These are phyloP conservation scores for Pythium aristosporum DNA, from an alignment of 352 stramenopile genomes.

Conservation along the genomic window DNA sequence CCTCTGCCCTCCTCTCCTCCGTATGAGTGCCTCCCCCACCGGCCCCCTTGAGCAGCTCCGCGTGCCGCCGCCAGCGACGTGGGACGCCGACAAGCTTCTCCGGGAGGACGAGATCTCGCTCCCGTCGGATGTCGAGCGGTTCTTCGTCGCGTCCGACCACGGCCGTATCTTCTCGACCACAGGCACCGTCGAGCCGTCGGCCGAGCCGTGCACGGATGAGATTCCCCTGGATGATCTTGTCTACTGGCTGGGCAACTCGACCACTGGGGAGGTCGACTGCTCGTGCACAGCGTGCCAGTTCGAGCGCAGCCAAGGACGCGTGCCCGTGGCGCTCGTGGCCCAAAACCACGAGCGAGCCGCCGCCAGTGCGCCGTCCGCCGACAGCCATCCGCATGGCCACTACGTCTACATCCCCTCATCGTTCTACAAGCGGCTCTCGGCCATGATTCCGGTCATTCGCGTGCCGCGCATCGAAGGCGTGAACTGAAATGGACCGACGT, in stretches of 20 bases:
- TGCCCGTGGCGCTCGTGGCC: neutral
- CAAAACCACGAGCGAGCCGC: neutral
- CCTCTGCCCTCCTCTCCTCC: neutral
- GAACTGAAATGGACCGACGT: neutral
- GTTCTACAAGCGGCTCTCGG: slow-evolving; percentile 11
- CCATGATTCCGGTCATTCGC: slow-evolving; percentile 12
- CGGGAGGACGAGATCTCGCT: slow-evolving; percentile 3
- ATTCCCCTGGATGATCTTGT: slow-evolving; percentile 28
- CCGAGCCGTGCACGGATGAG: slow-evolving; percentile 22
- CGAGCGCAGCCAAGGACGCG: slow-evolving; percentile 12
- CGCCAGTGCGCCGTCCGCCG: too few relatives aligned
- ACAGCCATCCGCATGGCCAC: slow-evolving; percentile 16
- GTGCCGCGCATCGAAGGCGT: slow-evolving; percentile 16
- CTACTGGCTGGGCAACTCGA: slow-evolving; percentile 25
- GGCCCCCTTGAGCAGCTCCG: slow-evolving; percentile 2
- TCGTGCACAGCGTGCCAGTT: slow-evolving; percentile 12
- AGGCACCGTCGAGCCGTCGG: slow-evolving; percentile 13
- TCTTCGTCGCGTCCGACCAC: slow-evolving; percentile 3
- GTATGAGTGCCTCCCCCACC: neutral
- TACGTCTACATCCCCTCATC: slow-evolving; percentile 34
- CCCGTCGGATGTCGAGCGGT: neutral
- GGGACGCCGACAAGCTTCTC: slow-evolving; percentile 2
- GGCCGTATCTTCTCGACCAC: slow-evolving; percentile 3
- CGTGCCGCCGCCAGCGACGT: neutral
- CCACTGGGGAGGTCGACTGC: slow-evolving; percentile 25